Percentiles rank a stretch among this genome's conserved stretches.
Conservation (phyloP, 371 early-diverging fungal genomes). For the Rhizopus stolonifer region DNA sequence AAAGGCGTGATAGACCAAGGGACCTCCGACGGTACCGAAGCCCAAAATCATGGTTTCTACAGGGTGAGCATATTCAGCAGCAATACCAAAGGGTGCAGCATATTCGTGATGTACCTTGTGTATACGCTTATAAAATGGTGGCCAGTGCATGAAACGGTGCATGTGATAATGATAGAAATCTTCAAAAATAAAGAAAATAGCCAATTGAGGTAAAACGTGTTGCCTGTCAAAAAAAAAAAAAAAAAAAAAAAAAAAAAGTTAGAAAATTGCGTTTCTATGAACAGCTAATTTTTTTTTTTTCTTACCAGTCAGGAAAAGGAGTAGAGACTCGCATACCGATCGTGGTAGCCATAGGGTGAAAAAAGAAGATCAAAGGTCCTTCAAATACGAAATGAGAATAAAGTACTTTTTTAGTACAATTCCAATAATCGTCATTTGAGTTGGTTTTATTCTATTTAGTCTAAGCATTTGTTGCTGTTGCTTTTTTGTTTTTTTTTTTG, state of each 20-base stretch:
- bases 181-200: slow-evolving; percentile 84
- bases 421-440: slow-evolving; percentile 70
- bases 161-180: slow-evolving; percentile 82
- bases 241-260: no score
- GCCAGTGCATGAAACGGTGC: slow-evolving; percentile 89
- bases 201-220: slow-evolving; percentile 52
- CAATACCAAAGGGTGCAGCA: slow-evolving; percentile 87
- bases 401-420: slow-evolving; percentile 73
- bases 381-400: slow-evolving; percentile 77
- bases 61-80: slow-evolving; percentile 89
- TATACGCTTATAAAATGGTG: slow-evolving; percentile 83
- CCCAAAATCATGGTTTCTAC: slow-evolving; percentile 78
- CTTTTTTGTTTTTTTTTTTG: no score
- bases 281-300: slow-evolving; percentile 1
- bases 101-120: slow-evolving; percentile 96
- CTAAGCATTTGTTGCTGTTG: not conserved
- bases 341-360: slow-evolving; percentile 81
- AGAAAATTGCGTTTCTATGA: no score
- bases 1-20: slow-evolving; percentile 51
- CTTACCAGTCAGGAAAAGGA: slow-evolving; percentile 82
- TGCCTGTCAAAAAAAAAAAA: slow-evolving; percentile 18
- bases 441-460: slow-evolving; percentile 62
- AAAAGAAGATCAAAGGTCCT: slow-evolving; percentile 84
- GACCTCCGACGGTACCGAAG: slow-evolving; percentile 76
- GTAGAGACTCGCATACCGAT: slow-evolving; percentile 85